Conservation (phyloP, 345 rosid genomes). For the Eutrema japonicum region DNA sequence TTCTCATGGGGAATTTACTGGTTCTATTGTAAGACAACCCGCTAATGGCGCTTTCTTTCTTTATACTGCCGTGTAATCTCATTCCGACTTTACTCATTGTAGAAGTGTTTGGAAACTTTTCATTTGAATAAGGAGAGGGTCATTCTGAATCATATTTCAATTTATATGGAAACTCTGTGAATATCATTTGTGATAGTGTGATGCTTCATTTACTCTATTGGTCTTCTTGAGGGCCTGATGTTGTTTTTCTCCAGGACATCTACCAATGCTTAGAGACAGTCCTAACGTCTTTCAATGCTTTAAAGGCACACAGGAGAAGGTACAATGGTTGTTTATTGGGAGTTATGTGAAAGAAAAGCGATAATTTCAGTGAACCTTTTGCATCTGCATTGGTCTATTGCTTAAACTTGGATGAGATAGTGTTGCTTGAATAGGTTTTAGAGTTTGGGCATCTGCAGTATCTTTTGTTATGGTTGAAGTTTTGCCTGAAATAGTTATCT, state of each 20-base stretch:
- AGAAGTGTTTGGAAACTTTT: slow-evolving; percentile 42
- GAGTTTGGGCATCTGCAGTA: not conserved
- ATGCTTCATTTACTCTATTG: slow-evolving; percentile 33
- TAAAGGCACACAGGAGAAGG: slow-evolving; percentile 97
- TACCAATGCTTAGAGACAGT: slow-evolving; percentile 77
- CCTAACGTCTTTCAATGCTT: slow-evolving; percentile 81
- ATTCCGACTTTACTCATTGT: slow-evolving; percentile 55
- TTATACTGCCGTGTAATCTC: slow-evolving; percentile 52
- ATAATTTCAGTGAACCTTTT: slow-evolving; percentile 20
- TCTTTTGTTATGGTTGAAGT: slow-evolving; percentile 44
- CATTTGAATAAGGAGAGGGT: slow-evolving; percentile 33
- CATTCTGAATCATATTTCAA: slow-evolving; percentile 27
- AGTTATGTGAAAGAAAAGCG: slow-evolving; percentile 47
- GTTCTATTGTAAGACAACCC: slow-evolving; percentile 95
- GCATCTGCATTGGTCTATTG: slow-evolving; percentile 6
- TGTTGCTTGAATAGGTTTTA: not conserved
- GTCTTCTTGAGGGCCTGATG: slow-evolving; percentile 68
- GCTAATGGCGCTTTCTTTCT: slow-evolving; percentile 70
- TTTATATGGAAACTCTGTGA: not conserved
- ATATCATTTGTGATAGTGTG: slow-evolving; percentile 9
- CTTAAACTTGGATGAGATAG: not conserved
- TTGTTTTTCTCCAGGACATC: slow-evolving; percentile 86
- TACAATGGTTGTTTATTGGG: slow-evolving; percentile 88
- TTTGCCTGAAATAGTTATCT: slow-evolving; percentile 2
- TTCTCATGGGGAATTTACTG: slow-evolving; percentile 85